Conservation (phyloP, 805 yeast species). For the Candida pseudofarinosa region DNA sequence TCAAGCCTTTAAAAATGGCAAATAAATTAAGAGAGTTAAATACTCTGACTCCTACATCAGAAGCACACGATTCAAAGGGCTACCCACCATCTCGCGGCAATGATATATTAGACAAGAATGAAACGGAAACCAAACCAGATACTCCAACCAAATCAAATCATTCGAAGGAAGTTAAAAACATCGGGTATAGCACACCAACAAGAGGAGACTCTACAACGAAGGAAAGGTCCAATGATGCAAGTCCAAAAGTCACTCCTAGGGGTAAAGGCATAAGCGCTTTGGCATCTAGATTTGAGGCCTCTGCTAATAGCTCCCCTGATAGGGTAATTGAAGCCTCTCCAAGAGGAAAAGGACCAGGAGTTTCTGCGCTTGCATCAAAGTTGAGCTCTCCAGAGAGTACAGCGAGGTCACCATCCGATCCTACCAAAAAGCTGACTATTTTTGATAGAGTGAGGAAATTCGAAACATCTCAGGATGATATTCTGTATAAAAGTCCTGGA, state of each 20-base stretch:
- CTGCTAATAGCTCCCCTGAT: neutral
- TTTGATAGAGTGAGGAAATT: constrained; percentile 36
- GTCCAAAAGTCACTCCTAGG: constrained; percentile 9
- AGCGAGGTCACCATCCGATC: constrained; percentile 14
- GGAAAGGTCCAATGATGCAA: neutral
- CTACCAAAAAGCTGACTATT: constrained; percentile 17
- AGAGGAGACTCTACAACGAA: neutral
- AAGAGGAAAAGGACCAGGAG: constrained; percentile 12
- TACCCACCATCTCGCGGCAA: neutral
- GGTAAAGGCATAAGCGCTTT: constrained; percentile 14
- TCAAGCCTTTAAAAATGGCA: constrained; percentile 67
- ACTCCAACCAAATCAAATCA: neutral
- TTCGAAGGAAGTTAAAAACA: neutral
- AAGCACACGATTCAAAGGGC: neutral
- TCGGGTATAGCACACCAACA: neutral
- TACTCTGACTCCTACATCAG: neutral
- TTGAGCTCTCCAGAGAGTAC: constrained; percentile 16
- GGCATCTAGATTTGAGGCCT: constrained; percentile 20
- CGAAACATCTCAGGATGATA: constrained; percentile 22
- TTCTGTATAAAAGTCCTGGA: constrained; percentile 1
- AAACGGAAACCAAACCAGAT: neutral
- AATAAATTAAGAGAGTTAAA: constrained; percentile 39
- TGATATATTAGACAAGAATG: neutral
- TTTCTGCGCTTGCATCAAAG: constrained; percentile 24
- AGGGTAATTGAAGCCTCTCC: constrained; percentile 3